These are phyloP conservation scores for Mortierella sp. DNA, from an alignment of 371 early-diverging fungal genomes.

Conservation along the genomic window DNA sequence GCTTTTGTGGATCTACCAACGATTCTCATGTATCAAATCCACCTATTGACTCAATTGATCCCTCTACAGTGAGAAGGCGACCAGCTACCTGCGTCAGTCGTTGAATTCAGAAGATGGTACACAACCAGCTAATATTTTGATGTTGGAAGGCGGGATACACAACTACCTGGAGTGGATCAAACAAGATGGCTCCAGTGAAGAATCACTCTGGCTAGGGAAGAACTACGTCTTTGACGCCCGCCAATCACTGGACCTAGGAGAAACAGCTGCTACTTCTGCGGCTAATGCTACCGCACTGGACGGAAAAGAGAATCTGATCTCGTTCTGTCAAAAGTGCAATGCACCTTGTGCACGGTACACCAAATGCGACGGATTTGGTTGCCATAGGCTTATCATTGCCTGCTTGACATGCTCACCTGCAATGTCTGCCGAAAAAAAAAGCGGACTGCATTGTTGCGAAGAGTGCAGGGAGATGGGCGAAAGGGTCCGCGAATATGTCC, in stretches of 20 bases:
- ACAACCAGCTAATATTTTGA: constrained; percentile 57
- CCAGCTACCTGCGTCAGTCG: constrained; percentile 66
- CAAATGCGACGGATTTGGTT: constrained; percentile 50
- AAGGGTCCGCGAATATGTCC: constrained; percentile 19
- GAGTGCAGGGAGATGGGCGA: constrained; percentile 45
- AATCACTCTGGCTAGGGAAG: constrained; percentile 67
- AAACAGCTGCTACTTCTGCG: background rate
- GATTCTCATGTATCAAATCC: background rate
- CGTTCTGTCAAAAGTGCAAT: constrained; percentile 25
- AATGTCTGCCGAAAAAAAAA: constrained; percentile 4
- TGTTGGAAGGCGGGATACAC: constrained; percentile 84
- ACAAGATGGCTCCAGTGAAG: constrained; percentile 37
- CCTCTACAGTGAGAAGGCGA: constrained; percentile 72
- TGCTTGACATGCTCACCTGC: constrained; percentile 42
- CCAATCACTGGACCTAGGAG: constrained; percentile 55
- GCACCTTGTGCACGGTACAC: constrained; percentile 41
- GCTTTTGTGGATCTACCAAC: background rate
- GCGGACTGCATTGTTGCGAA: constrained; percentile 36
- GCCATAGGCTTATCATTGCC: constrained; percentile 39
- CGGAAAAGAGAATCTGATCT: constrained; percentile 14
- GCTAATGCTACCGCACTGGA: background rate
- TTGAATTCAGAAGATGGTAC: constrained; percentile 33
- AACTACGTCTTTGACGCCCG: constrained; percentile 84
- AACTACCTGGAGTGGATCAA: constrained; percentile 78
- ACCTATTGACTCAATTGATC: too few species aligned